Evolutionary conservation across 1,284 basidiomycete genomes (phyloP).

Genomic region (Trichosporon sp.): DNA sequence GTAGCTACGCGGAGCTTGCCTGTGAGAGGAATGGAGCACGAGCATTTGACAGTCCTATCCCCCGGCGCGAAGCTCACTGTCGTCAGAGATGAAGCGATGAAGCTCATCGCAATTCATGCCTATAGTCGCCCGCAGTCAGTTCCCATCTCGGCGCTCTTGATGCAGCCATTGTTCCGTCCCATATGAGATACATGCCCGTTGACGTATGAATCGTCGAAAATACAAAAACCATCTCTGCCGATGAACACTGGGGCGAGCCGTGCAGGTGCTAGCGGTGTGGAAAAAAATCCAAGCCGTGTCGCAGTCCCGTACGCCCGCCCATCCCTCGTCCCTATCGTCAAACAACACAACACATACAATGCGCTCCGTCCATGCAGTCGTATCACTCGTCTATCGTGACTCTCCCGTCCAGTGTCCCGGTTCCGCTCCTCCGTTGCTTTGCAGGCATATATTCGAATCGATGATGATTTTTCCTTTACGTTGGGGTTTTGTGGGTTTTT

Average conservation of each 20-base stretch:
- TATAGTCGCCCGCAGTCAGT: too few relatives aligned
- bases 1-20: too few relatives aligned
- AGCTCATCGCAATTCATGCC: too few relatives aligned
- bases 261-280: background rate
- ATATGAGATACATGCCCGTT: slow-evolving; percentile 11
- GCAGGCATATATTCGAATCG: slow-evolving; percentile 6
- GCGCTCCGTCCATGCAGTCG: slow-evolving; percentile 9
- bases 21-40: too few relatives aligned
- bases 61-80: too few relatives aligned
- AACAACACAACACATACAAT: slow-evolving; percentile 12
- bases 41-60: too few relatives aligned
- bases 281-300: background rate
- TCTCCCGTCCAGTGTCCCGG: slow-evolving; percentile 11
- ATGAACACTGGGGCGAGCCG: slow-evolving; percentile 2
- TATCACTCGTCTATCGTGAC: slow-evolving; percentile 12
- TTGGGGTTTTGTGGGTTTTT: too few relatives aligned
- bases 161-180: background rate
- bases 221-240: slow-evolving; percentile 10
- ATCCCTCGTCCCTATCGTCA: background rate
- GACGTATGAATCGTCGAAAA: slow-evolving; percentile 16
- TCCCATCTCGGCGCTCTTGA: background rate
- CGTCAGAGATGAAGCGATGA: too few relatives aligned
- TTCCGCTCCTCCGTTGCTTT: slow-evolving; percentile 14
- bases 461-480: background rate
- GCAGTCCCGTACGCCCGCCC: background rate